Conservation (phyloP, 768 basidiomycete species). For the Bullera alba region DNA sequence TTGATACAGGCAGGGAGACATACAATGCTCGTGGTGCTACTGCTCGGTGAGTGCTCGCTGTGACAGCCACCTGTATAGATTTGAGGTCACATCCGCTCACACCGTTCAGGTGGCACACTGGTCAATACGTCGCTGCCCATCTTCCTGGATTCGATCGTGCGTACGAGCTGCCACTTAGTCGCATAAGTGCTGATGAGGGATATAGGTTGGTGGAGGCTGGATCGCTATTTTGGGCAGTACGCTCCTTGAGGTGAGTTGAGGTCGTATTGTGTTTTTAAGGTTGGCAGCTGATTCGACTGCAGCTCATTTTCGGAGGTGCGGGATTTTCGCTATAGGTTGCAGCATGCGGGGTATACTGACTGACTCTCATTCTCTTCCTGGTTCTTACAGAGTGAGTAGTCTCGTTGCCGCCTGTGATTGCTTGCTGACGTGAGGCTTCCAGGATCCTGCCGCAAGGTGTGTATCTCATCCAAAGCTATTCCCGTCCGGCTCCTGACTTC, state of each 20-base stretch:
- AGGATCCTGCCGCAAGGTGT: constrained; percentile 39
- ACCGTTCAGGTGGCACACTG: constrained; percentile 26
- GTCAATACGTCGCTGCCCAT: constrained; percentile 38
- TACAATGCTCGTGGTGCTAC: constrained; percentile 35
- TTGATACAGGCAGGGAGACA: constrained; percentile 30
- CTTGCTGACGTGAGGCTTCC: neutral
- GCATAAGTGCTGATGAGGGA: neutral
- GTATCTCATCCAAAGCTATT: neutral
- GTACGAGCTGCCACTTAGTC: too few species aligned
- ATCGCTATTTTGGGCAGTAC: constrained; percentile 38
- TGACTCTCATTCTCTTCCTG: neutral
- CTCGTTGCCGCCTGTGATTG: too few species aligned
- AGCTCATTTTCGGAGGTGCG: constrained; percentile 34
- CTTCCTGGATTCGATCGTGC: constrained; percentile 35
- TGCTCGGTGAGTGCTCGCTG: constrained; percentile 26
- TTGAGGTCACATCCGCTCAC: neutral
- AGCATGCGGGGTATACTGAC: neutral
- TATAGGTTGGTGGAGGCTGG: constrained; percentile 35
- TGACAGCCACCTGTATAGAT: neutral
- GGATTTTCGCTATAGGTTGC: neutral
- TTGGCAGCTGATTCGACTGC: neutral
- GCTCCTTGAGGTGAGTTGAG: constrained; percentile 23
- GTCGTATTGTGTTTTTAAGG: too few species aligned
- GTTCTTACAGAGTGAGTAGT: constrained; percentile 13
- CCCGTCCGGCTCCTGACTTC: neutral